A percentile compares a stretch with the other conserved stretches of the same genome.
phyloP scores from a whole-genome alignment of 2,329 filamentous ascomycete genomes.

The Pseudogymnoascus verrucosus region DNA sequence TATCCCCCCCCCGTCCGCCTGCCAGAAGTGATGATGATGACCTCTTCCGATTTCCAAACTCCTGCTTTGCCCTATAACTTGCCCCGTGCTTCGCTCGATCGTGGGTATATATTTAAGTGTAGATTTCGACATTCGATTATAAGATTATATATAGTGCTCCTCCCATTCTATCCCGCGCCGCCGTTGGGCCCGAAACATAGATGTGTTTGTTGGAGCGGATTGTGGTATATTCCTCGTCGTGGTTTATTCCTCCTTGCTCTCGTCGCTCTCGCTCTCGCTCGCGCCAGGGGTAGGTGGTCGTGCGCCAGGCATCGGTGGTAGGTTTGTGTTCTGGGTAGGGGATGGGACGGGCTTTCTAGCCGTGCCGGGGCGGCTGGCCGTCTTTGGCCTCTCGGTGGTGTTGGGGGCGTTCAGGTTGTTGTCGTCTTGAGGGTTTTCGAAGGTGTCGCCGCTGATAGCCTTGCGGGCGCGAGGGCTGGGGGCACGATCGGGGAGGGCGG shows the following conservation, averaged over 20 bases:
- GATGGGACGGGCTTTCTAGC: slow-evolving; percentile 5
- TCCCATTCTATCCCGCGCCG: neutral
- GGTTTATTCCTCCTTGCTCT: slow-evolving; percentile 6
- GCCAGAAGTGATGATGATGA: slow-evolving; percentile 3
- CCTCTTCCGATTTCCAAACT: neutral
- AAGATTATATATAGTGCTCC: slow-evolving; percentile 1
- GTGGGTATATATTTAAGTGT: slow-evolving; percentile 7
- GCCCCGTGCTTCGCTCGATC: neutral
- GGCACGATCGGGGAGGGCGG: slow-evolving; percentile 12
- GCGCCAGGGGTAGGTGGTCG: slow-evolving; percentile 28
- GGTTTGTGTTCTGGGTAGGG: slow-evolving; percentile 4
- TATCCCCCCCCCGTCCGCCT: neutral
- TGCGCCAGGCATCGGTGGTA: slow-evolving; percentile 21
- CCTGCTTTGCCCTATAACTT: slow-evolving; percentile 1
- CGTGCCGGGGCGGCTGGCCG: slow-evolving; percentile 8
- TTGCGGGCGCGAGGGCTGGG: slow-evolving; percentile 18
- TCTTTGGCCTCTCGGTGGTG: slow-evolving; percentile 14
- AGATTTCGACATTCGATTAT: slow-evolving; percentile 8
- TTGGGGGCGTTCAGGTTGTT: slow-evolving; percentile 16
- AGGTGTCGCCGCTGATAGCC: slow-evolving; percentile 18
- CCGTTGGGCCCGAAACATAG: neutral
- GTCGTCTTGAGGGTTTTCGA: slow-evolving; percentile 12
- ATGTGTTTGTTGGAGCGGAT: neutral
- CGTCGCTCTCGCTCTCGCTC: slow-evolving; percentile 25
- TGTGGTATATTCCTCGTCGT: neutral